Evolutionary conservation across 352 stramenopile species (phyloP).

Genomic region (Globisporangium heterothallicum): DNA sequence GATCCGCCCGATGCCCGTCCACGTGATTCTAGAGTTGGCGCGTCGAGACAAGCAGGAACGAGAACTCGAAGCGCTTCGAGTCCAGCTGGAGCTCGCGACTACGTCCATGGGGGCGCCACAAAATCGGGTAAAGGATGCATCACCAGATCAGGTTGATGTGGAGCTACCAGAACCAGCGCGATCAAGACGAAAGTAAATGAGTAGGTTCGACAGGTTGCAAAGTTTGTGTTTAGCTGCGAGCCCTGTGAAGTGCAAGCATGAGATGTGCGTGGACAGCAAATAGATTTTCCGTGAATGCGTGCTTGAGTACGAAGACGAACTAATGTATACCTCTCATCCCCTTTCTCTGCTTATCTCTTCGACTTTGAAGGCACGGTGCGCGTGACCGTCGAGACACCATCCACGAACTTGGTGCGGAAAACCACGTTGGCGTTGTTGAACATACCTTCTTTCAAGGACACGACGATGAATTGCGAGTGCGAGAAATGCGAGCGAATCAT

Average conservation of each 20-base stretch:
- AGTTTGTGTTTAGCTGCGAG: not conserved
- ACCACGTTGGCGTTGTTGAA: conserved; percentile 99
- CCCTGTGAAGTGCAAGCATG: no score
- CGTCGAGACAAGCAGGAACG: conserved; percentile 31
- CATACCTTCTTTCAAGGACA: conserved; percentile 99
- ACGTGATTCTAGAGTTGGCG: conserved; percentile 56
- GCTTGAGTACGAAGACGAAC: not conserved
- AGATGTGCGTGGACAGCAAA: not conserved
- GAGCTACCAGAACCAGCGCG: conserved; percentile 1
- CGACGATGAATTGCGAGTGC: conserved; percentile 99
- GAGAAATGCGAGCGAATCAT: conserved; percentile 99
- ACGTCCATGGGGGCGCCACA: not conserved
- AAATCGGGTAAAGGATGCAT: not conserved
- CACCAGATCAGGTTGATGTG: conserved; percentile 6
- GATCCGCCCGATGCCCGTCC: conserved; percentile 43
- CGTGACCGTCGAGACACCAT: conserved; percentile 98
- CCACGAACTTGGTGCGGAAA: conserved; percentile 99
- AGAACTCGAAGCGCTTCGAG: conserved; percentile 29
- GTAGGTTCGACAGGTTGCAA: no score
- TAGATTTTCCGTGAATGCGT: not conserved
- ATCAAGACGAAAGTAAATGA: no score
- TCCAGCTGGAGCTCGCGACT: conserved; percentile 38
- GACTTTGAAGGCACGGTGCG: conserved; percentile 83
- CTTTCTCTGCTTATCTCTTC: conserved; percentile 25
- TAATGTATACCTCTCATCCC: not conserved